phyloP scores from a whole-genome alignment of 768 basidiomycete species.

The Podaxis pistillaris region DNA sequence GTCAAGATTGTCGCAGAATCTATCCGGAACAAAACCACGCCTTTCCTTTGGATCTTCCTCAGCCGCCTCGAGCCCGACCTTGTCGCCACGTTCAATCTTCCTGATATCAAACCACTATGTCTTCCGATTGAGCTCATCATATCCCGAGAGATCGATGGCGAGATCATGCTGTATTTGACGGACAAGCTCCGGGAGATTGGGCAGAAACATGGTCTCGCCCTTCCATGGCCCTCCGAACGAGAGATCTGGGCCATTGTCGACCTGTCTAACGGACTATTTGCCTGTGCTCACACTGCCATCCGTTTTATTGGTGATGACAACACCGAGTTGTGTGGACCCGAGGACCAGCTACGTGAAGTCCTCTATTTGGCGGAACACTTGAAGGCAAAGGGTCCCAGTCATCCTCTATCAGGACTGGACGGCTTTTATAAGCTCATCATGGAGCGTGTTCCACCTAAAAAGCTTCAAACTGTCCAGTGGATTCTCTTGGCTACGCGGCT shows the following conservation, averaged over 20 bases:
- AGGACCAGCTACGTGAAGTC: background rate
- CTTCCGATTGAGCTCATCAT: constrained; percentile 4
- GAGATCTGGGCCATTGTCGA: constrained; percentile 1
- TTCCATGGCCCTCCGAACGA: constrained; percentile 9
- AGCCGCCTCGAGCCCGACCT: constrained; percentile 9
- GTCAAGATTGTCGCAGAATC: background rate
- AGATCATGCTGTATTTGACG: constrained; percentile 8
- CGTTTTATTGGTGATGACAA: constrained; percentile 4
- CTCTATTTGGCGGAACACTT: background rate
- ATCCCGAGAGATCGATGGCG: constrained; percentile 10
- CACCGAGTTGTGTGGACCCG: background rate
- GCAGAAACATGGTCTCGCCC: background rate
- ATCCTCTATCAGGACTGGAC: background rate
- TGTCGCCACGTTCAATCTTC: background rate
- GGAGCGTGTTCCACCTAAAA: background rate
- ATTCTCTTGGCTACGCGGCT: background rate
- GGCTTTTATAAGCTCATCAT: background rate
- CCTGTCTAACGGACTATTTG: constrained; percentile 5
- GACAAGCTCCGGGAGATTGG: constrained; percentile 1
- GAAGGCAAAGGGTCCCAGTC: background rate
- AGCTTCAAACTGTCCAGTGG: background rate
- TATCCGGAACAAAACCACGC: background rate
- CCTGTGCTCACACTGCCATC: constrained; percentile 4
- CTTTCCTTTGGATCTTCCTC: constrained; percentile 2
- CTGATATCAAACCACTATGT: background rate